Conservation (phyloP, 129 eudicot genomes). For the Flaveria trinervia region DNA sequence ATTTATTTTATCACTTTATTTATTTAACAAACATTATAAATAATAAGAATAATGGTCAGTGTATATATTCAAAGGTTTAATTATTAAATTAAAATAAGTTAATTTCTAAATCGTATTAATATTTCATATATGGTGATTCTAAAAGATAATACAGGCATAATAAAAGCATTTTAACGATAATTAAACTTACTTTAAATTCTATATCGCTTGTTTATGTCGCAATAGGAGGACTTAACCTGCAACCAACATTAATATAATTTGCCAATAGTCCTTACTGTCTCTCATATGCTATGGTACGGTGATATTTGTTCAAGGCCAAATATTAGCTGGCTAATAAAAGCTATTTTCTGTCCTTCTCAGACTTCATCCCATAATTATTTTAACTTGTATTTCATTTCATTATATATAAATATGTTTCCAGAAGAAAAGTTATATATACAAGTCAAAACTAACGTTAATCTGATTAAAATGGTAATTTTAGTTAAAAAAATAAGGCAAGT, state of each 20-base stretch:
- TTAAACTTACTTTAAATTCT: no score
- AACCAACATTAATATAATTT: no score
- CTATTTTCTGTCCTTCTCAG: slow-evolving; percentile 40
- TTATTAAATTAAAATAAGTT: not conserved
- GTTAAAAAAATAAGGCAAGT: no score
- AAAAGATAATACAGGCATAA: not conserved
- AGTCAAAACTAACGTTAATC: no score
- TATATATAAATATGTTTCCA: no score
- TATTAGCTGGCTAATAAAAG: slow-evolving; percentile 48
- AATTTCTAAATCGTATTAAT: not conserved
- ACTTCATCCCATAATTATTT: slow-evolving; percentile 1
- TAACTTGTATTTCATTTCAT: no score
- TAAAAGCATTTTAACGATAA: not conserved
- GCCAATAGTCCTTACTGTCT: not conserved
- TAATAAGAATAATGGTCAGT: no score
- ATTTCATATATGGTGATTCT: not conserved
- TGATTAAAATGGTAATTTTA: no score
- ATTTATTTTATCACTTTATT: not conserved
- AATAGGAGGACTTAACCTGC: no score
- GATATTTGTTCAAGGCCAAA: slow-evolving; percentile 42
- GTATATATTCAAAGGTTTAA: not conserved
- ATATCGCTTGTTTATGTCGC: no score
- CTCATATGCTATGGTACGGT: not conserved
- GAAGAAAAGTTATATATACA: no score
- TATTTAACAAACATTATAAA: not conserved